These are phyloP conservation scores for Gonapodya prolifera DNA, from an alignment of 192 early-diverging fungal genomes.

Conservation along the genomic window DNA sequence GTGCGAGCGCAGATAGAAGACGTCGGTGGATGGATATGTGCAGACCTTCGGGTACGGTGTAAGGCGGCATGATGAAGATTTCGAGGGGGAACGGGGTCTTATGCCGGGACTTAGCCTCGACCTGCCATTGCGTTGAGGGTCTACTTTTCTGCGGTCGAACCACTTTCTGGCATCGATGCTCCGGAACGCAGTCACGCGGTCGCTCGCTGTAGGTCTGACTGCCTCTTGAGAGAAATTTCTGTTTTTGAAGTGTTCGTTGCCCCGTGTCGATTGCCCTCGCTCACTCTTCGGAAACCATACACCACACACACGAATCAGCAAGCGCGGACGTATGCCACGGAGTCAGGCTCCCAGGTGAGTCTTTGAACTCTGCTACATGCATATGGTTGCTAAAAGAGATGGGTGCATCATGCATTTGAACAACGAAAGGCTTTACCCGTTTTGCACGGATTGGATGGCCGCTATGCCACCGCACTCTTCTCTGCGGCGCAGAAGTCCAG, in stretches of 20 bases:
- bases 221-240: too few species aligned
- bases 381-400: not conserved
- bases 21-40: not conserved
- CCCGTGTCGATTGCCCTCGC: not conserved
- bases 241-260: not conserved
- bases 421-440: constrained; percentile 56
- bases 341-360: not conserved
- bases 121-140: not conserved
- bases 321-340: not conserved
- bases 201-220: not conserved
- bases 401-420: not conserved
- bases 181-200: not conserved
- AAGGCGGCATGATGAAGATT: too few species aligned
- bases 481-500: constrained; percentile 78
- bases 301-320: not conserved
- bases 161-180: not conserved
- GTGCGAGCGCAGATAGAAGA: too few species aligned
- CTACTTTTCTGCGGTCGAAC: not conserved
- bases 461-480: constrained; percentile 95
- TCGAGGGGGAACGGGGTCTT: too few species aligned
- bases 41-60: not conserved
- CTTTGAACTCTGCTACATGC: not conserved
- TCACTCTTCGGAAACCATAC: not conserved
- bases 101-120: not conserved
- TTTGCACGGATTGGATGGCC: constrained; percentile 88